Base-by-base conservation (phyloP, 768 basidiomycete species). In the Suillus hirtellus region DNA sequence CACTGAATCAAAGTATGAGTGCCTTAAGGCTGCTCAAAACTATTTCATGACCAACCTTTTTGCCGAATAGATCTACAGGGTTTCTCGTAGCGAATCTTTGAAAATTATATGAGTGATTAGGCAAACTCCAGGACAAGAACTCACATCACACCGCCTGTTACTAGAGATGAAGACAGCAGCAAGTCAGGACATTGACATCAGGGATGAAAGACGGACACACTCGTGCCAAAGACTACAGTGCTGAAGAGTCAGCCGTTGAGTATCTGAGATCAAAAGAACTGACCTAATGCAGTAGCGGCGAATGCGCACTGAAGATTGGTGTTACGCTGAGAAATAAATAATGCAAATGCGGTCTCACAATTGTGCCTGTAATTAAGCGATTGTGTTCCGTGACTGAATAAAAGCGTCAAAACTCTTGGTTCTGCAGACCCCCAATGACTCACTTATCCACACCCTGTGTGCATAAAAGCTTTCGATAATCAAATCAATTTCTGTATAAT, bases 371-470 rank as follows among this genome's bases (percentile, higher is more conserved):
- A 31, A 73, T 12, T 14, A 59, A 9, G n/a, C 63, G 65, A 42
- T 71, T 72, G 43, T 11, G 31, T 54, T 59, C 66, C 5, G 69
- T 71, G 31, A 72, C 71, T 72, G 53, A 49, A 46, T 31, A 6
- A 12, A 34, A n/a, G 37, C 21, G 7, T 66, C 43, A 43, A 31
- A 1, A 46, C 3, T 1, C 15, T 50, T 10, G 43, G 27, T 24
- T 1, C 7, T n/a, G 31, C n/a, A 24, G 3, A 1, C 15, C 35
- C 19, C 19, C 1, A 40, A 11, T 5, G n/a, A 50, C 70, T 49
- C 50, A 72, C 70, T 72, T 65, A 72, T 71, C 69, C 69, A 73
- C 21, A 72, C 67, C 43, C 69, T 70, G 31, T 72, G 71, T 27
- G 62, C 62, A 31, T 72, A 72, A 40, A 72, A 72, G 59, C 71